phyloP scores from a whole-genome alignment of 1,139 yeast genomes.

The Pichia sp. region DNA sequence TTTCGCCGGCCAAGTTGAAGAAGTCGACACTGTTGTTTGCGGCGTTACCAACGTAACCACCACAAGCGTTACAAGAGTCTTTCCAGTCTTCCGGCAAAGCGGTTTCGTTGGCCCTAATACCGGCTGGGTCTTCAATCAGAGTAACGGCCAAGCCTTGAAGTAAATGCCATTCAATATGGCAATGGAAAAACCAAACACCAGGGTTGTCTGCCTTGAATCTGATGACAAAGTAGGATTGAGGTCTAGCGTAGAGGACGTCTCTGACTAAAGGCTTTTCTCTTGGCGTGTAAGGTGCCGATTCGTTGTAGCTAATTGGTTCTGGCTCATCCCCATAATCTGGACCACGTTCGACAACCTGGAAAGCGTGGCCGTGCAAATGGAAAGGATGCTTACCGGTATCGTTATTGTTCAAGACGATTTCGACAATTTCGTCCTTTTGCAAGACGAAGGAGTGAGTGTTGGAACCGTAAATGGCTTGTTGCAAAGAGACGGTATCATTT shows the following conservation, averaged over 20 bases:
- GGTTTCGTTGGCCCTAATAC: constrained; percentile 47
- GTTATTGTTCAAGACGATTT: constrained; percentile 63
- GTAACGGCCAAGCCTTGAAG: constrained; percentile 55
- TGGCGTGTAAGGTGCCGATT: constrained; percentile 46
- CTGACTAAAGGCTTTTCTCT: constrained; percentile 52
- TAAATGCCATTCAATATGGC: constrained; percentile 64
- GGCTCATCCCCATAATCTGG: constrained; percentile 41
- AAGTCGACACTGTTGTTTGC: constrained; percentile 68
- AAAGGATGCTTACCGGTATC: constrained; percentile 92
- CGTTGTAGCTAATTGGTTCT: constrained; percentile 46
- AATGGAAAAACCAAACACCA: constrained; percentile 64
- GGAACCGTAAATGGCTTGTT: constrained; percentile 68
- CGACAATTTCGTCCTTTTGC: constrained; percentile 65
- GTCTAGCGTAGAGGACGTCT: constrained; percentile 49
- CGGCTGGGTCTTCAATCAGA: constrained; percentile 49
- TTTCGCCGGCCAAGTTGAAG: constrained; percentile 67
- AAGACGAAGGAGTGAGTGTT: constrained; percentile 72
- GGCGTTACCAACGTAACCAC: constrained; percentile 68
- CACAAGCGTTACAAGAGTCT: constrained; percentile 52
- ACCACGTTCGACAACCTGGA: constrained; percentile 61
- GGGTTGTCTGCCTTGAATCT: constrained; percentile 58
- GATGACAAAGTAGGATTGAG: constrained; percentile 53
- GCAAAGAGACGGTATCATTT: constrained; percentile 48
- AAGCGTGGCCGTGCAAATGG: constrained; percentile 84
- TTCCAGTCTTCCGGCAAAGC: constrained; percentile 51